Percentiles rank a stretch among this genome's conserved stretches.
These are phyloP conservation scores for Gamsiella multidivaricata DNA, from an alignment of 192 early-diverging fungal genomes.

Conservation along the genomic window DNA sequence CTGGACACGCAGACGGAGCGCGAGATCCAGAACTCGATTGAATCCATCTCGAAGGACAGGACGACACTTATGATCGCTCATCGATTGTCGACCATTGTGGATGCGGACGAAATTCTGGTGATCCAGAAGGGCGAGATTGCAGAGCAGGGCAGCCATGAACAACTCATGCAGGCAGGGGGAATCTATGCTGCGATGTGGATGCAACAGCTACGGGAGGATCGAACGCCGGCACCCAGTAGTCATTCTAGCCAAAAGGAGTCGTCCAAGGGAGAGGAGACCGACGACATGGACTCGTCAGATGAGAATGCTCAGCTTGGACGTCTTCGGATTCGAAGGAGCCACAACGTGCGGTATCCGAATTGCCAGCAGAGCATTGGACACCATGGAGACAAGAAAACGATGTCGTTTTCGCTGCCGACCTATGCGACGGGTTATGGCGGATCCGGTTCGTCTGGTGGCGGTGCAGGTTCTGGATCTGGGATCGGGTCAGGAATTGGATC, in stretches of 20 bases:
- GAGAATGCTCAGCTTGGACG: conserved; percentile 11
- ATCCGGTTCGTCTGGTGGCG: conserved; percentile 14
- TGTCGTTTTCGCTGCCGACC: conserved; percentile 41
- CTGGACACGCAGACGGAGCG: conserved; percentile 72
- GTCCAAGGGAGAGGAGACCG: conserved; percentile 47
- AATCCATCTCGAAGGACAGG: conserved; percentile 70
- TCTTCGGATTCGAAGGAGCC: conserved; percentile 19
- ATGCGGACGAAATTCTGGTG: conserved; percentile 88
- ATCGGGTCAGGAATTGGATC: background rate
- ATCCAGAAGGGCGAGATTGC: conserved; percentile 81
- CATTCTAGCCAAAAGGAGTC: conserved; percentile 51
- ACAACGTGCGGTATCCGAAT: conserved; percentile 14
- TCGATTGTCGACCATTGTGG: conserved; percentile 82
- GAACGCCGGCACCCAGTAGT: conserved; percentile 19
- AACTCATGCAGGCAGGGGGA: conserved; percentile 71
- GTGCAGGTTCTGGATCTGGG: background rate
- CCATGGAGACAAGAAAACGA: conserved; percentile 3
- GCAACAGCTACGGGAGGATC: conserved; percentile 60
- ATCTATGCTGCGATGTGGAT: conserved; percentile 87
- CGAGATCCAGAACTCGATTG: conserved; percentile 82
- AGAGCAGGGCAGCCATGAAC: conserved; percentile 83
- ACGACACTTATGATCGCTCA: conserved; percentile 94
- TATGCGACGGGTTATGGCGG: conserved; percentile 8
- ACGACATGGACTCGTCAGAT: conserved; percentile 27
- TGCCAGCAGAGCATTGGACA: background rate